Evolutionary conservation across 345 rosid species (phyloP).

Genomic region (Pistacia atlantica): DNA sequence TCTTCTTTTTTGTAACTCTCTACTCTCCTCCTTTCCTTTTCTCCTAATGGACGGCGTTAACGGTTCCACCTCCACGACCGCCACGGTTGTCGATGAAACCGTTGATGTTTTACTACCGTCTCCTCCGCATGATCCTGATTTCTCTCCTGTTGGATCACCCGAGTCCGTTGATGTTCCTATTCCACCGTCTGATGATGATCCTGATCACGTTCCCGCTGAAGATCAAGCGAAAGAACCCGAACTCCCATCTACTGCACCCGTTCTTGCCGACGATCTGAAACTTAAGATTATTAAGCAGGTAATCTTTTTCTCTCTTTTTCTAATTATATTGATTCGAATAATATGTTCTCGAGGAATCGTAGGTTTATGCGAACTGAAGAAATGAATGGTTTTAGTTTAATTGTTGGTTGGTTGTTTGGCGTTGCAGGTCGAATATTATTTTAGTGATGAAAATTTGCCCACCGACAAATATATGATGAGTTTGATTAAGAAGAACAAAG

Average conservation of each 20-base stretch:
- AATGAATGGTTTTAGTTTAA: neutral
- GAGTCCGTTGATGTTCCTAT: conserved; percentile 26
- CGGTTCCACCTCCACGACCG: conserved; percentile 23
- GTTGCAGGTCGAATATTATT: conserved; percentile 86
- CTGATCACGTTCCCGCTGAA: conserved; percentile 25
- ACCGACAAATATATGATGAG: conserved; percentile 70
- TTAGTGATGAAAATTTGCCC: conserved; percentile 87
- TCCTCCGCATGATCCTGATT: conserved; percentile 31
- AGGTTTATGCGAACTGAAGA: neutral
- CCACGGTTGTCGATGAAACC: neutral
- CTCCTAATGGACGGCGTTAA: conserved; percentile 36
- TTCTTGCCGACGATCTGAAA: conserved; percentile 51
- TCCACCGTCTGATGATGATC: conserved; percentile 48
- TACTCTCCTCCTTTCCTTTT: conserved; percentile 14
- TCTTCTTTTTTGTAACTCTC: neutral
- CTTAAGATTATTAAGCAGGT: conserved; percentile 70
- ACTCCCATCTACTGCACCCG: conserved; percentile 28
- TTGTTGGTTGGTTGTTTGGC: neutral
- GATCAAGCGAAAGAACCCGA: conserved; percentile 38
- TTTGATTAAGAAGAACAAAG: conserved; percentile 71
- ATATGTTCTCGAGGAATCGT: too few relatives aligned
- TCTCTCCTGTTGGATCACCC: conserved; percentile 36
- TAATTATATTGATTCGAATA: neutral
- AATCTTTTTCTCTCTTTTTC: conserved; percentile 5
- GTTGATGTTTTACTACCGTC: conserved; percentile 11